Evolutionary conservation across 805 yeast genomes (phyloP).

Genomic region (Yarrowia bubula): DNA sequence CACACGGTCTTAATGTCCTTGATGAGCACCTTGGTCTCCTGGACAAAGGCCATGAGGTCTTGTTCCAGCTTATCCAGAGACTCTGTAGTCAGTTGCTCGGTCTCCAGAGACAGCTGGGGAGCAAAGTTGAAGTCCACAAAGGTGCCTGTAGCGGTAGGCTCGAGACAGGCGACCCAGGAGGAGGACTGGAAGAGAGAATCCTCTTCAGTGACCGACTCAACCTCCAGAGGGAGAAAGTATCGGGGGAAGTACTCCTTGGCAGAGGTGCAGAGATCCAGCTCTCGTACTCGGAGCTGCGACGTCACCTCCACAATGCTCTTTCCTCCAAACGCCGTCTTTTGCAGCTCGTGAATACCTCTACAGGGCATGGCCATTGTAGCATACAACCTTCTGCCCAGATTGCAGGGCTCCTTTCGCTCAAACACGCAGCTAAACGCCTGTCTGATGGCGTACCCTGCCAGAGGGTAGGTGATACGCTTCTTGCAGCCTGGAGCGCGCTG

Average conservation of each 20-base stretch:
- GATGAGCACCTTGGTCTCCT: constrained; percentile 44
- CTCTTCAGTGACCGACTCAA: constrained; percentile 8
- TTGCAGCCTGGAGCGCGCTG: neutral
- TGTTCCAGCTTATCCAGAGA: constrained; percentile 43
- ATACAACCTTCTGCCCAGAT: neutral
- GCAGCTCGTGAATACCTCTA: constrained; percentile 2
- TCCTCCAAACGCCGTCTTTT: neutral
- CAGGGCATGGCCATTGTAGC: constrained; percentile 25
- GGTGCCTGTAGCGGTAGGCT: constrained; percentile 33
- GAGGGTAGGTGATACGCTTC: neutral
- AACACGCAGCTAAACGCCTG: neutral
- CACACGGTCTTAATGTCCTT: constrained; percentile 49
- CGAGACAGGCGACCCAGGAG: constrained; percentile 9
- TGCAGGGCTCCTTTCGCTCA: neutral
- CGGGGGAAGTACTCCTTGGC: neutral
- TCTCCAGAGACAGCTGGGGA: constrained; percentile 41
- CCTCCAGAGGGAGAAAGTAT: neutral
- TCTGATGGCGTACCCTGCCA: neutral
- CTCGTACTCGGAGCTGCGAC: neutral
- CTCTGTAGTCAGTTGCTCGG: constrained; percentile 47
- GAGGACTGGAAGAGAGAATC: neutral
- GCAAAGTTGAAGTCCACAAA: constrained; percentile 56
- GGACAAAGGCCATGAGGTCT: constrained; percentile 37
- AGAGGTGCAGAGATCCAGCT: neutral
- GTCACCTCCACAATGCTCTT: constrained; percentile 5